A percentile compares a stretch with the other conserved stretches of the same genome.
Conservation (phyloP, 306 rosid genomes). For the Canavalia ensiformis region DNA sequence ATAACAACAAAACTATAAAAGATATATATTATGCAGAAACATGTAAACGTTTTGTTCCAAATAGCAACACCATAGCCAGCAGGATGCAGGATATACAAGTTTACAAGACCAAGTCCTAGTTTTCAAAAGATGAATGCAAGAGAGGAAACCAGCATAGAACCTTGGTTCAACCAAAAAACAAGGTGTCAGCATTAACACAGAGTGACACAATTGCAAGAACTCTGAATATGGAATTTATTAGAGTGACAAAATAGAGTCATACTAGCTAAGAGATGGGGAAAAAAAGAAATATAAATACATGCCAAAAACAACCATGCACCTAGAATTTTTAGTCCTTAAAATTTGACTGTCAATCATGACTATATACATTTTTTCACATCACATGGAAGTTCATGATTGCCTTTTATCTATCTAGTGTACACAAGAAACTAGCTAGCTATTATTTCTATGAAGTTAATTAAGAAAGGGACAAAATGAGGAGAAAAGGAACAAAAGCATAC, state of each 20-base stretch:
- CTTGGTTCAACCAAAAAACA: neutral
- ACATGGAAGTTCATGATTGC: neutral
- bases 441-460: neutral
- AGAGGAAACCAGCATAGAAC: slow-evolving; percentile 2
- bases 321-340: neutral
- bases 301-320: neutral
- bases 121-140: slow-evolving; percentile 14
- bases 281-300: neutral
- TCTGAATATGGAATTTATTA: neutral
- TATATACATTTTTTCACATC: neutral
- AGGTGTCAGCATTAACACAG: neutral
- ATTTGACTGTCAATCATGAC: neutral
- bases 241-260: neutral
- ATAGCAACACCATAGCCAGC: neutral
- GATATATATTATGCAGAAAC: neutral
- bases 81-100: neutral
- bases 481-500: slow-evolving; percentile 37
- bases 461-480: neutral
- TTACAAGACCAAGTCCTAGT: neutral
- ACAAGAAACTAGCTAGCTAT: slow-evolving; percentile 4
- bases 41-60: neutral
- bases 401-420: neutral
- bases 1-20: neutral
- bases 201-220: neutral
- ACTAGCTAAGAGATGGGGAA: neutral